Evolutionary conservation across 2,329 filamentous ascomycete genomes (phyloP).

Genomic region (Parascedosporium putredinis): DNA sequence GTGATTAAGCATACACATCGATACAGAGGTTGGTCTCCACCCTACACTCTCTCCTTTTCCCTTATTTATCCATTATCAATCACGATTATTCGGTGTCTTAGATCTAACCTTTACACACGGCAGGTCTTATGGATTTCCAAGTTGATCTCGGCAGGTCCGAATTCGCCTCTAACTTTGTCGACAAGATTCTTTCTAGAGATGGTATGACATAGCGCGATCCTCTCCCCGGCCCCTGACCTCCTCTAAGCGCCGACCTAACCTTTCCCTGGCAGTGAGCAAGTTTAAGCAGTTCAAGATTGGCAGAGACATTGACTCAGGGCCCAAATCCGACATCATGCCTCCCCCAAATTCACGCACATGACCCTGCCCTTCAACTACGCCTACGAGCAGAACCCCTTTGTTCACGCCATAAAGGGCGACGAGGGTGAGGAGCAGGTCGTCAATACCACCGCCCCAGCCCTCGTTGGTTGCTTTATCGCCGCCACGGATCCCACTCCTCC

Average conservation of each 20-base stretch:
- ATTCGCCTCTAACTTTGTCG: conserved; percentile 61
- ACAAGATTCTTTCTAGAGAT: conserved; percentile 61
- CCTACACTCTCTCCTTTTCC: neutral
- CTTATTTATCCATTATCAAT: neutral
- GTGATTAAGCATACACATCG: conserved; percentile 71
- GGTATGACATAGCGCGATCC: conserved; percentile 36
- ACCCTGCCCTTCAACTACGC: conserved; percentile 66
- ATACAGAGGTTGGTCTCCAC: conserved; percentile 53
- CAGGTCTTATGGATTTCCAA: conserved; percentile 74
- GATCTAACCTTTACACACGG: too few relatives aligned
- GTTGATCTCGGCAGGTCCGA: conserved; percentile 58
- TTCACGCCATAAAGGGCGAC: conserved; percentile 50
- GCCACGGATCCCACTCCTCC: conserved; percentile 50
- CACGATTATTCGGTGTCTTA: too few relatives aligned
- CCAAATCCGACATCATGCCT: conserved; percentile 62
- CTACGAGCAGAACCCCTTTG: conserved; percentile 78
- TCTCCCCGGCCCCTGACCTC: too few relatives aligned
- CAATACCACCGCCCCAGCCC: conserved; percentile 50
- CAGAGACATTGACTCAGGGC: conserved; percentile 46
- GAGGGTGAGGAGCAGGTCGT: conserved; percentile 40
- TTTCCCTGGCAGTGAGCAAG: conserved; percentile 35
- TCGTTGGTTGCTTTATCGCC: conserved; percentile 48
- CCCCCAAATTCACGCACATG: conserved; percentile 71
- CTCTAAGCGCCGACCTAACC: too few relatives aligned
- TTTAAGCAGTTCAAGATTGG: conserved; percentile 56